Evolutionary conservation across 192 early-diverging fungal genomes (phyloP), one percentile per base, ranked within the genome.

Genomic region (Coemansia erecta): DNA sequence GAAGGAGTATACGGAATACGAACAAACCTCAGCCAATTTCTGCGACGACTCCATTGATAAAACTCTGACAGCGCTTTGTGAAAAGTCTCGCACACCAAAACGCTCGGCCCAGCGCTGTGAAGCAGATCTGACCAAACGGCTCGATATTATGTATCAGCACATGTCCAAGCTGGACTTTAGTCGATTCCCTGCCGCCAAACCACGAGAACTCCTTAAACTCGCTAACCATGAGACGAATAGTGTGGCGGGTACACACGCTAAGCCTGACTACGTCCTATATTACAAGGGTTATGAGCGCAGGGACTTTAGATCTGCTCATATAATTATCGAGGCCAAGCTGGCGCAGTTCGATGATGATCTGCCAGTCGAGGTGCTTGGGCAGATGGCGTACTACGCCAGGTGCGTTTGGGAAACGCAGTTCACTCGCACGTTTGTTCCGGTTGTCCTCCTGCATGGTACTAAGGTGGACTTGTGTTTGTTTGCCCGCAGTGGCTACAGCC

Each of bases 361-460:
- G 13, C 47, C 19, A 22, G 24, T 5, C 22, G 8, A 17, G 8
- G 35, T 52, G 15, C n/a, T 61, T 13, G 49, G 49, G 6, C 47
- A 52, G 6, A 61, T 61, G 48, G 49, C 59, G 7, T 37, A 42
- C 40, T 52, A 40, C 33, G 48, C 47, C 0, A 6, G 12, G 39
- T 21, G 35, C 4, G 49, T 24, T 23, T 61, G 59, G 49, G 39
- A 61, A 23, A 17, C 47, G n/a, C 59, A 61, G 49, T 35, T n/a
- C 10, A 61, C 47, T 40, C 31, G 58, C 17, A n/a, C 22, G 0
- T 60, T 60, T 15, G 58, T 51, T 7, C 46, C 58, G 7, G 45
- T 50, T 6, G 9, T 60, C 23, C 48, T 48, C 15, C 22, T 61
- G 21, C 47, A 61, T 28, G 59, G 59, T 0, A 7, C 39, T 8